Conservation (phyloP, 2,329 filamentous ascomycete species). For the Fusarium multiceps region DNA sequence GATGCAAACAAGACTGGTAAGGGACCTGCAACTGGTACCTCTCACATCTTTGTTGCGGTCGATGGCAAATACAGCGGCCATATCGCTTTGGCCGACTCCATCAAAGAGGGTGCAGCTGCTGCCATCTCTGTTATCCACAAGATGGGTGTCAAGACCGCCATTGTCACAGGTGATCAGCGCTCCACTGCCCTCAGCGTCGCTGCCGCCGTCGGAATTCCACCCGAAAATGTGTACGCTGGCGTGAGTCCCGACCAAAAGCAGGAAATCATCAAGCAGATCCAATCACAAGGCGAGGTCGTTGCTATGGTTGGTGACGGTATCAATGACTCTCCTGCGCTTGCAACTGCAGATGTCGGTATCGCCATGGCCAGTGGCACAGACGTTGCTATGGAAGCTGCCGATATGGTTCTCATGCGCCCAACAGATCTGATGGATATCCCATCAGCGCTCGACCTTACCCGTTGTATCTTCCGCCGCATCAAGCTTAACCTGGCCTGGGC, state of each 20-base stretch:
- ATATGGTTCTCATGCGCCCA: constrained; percentile 94
- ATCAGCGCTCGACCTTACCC: constrained; percentile 82
- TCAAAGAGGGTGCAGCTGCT: constrained; percentile 87
- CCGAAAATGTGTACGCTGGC: constrained; percentile 83
- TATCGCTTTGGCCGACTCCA: constrained; percentile 86
- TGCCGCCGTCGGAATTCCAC: constrained; percentile 80
- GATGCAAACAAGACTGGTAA: constrained; percentile 54
- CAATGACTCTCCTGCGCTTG: constrained; percentile 96
- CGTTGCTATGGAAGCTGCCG: constrained; percentile 96
- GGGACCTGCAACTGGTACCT: constrained; percentile 73
- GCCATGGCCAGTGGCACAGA: constrained; percentile 93
- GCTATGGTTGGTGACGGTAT: constrained; percentile 99
- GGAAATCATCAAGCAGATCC: constrained; percentile 80
- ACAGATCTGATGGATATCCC: constrained; percentile 95
- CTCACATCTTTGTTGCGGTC: constrained; percentile 91
- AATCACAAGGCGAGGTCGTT: constrained; percentile 79
- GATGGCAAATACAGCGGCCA: constrained; percentile 83
- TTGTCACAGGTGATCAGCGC: constrained; percentile 92
- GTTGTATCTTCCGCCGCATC: constrained; percentile 89
- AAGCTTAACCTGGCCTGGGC: constrained; percentile 94
- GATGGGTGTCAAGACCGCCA: constrained; percentile 87
- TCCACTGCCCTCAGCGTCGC: constrained; percentile 88
- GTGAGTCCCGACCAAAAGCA: constrained; percentile 93
- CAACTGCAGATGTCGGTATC: constrained; percentile 92
- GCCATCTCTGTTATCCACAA: constrained; percentile 83